Evolutionary conservation across 495 filamentous ascomycete species (phyloP), one percentile per base, ranked within the genome.

Genomic region (Trichocladium antarcticum): DNA sequence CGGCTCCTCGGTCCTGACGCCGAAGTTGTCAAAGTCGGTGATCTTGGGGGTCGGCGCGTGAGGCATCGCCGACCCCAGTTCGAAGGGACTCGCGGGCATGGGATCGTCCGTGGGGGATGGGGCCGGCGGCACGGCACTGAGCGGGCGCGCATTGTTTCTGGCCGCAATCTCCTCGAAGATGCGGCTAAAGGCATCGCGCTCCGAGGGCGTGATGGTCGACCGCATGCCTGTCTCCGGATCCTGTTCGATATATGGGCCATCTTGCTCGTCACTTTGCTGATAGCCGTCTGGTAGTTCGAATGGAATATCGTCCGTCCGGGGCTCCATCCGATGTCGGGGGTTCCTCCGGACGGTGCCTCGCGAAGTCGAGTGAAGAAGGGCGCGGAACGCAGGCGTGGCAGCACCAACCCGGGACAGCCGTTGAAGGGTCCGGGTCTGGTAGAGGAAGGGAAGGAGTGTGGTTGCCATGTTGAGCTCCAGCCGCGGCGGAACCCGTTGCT

Each of bases 361-460:
- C 9, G 52, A 12, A 3, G 51, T 41, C 14, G 49, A 37, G 44
- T 58, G 55, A 12, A 58, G 31, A 20, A 51, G 51, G 15, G 50
- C 45, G 14, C 54, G 56, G 9, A 63, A 50, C 24, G 47, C 37
- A 45, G 42, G 55, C 40, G 50, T 37, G 41, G 50, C 37, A 22
- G 49, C 19, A 20, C 42, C 17, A 1, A 47, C 28, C 36, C 51
- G n/a, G 5, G 57, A 53, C 10, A 64, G 41, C 42, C 62, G 62
- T 43, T 69, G 66, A 6, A 85, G 68, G 0, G 81, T 83, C 47
- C 69, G 69, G n/a, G 83, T 86, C 45, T 83, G 78, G 60, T 86
- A 87, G 7, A 89, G 74, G 41, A 87, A 85, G 0, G 82, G 78
- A 11, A 75, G 58, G 6, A 76, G 51, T 2, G 69, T 69, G 1